phyloP scores from a whole-genome alignment of 495 filamentous ascomycete genomes.

The Pyrenopolyporus hunteri region DNA sequence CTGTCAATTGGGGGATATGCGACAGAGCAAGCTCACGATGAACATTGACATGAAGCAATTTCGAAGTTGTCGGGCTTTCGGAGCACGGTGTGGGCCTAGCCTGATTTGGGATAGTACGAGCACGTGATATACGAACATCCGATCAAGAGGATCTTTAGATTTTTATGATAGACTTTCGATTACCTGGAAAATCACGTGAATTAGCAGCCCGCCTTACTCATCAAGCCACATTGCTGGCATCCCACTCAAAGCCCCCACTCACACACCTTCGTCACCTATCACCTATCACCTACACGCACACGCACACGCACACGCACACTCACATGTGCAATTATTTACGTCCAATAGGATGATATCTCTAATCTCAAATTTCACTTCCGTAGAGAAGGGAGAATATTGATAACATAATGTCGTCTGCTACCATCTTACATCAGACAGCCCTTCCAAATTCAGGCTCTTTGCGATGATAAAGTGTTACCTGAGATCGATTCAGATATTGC shows the following conservation, averaged over 20 bases:
- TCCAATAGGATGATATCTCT: neutral
- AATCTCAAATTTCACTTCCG: neutral
- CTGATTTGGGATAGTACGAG: constrained; percentile 11
- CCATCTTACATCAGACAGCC: neutral
- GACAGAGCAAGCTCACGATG: constrained; percentile 43
- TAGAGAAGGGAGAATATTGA: too few species aligned
- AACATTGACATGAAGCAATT: constrained; percentile 47
- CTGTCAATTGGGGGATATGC: constrained; percentile 55
- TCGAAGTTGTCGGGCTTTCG: constrained; percentile 50
- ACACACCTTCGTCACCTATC: too few species aligned
- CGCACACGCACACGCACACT: neutral
- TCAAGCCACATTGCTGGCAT: neutral
- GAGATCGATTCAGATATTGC: neutral
- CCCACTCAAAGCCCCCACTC: neutral
- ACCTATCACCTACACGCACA: too few species aligned
- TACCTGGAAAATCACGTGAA: constrained; percentile 19
- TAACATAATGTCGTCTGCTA: neutral
- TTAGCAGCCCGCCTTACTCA: constrained; percentile 16
- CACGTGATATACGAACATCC: constrained; percentile 28
- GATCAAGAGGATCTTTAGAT: too few species aligned
- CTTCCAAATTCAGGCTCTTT: neutral
- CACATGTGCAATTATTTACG: neutral
- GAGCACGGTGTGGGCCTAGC: constrained; percentile 36
- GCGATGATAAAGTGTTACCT: neutral
- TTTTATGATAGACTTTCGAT: too few species aligned